phyloP scores from a whole-genome alignment of 2,329 filamentous ascomycete species.

The Penicillium sp. region DNA sequence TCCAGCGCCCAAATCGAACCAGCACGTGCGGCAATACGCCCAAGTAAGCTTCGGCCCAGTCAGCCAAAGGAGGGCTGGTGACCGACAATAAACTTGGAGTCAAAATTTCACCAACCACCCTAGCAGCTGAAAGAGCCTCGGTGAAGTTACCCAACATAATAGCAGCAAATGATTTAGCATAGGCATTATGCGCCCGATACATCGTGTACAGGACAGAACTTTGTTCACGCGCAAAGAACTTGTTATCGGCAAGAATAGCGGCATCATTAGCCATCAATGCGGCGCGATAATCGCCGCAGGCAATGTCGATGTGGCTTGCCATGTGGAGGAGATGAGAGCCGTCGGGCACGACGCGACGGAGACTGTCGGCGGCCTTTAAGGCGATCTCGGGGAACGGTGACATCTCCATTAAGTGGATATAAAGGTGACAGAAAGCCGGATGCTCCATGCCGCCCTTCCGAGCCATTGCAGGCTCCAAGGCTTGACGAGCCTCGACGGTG shows the following conservation, averaged over 20 bases:
- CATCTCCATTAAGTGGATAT: slow-evolving; percentile 3
- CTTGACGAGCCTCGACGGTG: too few species aligned
- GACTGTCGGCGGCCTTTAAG: neutral
- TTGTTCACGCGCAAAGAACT: neutral
- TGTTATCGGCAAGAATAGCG: neutral
- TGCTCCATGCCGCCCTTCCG: neutral
- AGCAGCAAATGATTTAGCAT: too few species aligned
- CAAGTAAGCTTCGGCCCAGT: too few species aligned
- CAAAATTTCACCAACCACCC: too few species aligned
- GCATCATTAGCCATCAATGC: neutral
- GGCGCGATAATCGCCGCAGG: neutral
- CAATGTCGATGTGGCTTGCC: neutral
- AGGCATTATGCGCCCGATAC: neutral
- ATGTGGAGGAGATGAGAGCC: neutral
- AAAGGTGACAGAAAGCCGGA: neutral
- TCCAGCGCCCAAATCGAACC: too few species aligned
- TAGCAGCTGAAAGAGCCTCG: too few species aligned
- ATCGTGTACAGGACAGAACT: neutral
- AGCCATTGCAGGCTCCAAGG: too few species aligned
- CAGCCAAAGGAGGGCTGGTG: too few species aligned
- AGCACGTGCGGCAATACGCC: too few species aligned
- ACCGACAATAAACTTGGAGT: too few species aligned
- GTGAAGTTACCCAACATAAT: too few species aligned
- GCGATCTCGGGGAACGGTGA: neutral
- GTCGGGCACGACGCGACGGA: neutral